Evolutionary conservation across 2,329 filamentous ascomycete genomes (phyloP).

Genomic region (Mycosphaerelloides madeirae): DNA sequence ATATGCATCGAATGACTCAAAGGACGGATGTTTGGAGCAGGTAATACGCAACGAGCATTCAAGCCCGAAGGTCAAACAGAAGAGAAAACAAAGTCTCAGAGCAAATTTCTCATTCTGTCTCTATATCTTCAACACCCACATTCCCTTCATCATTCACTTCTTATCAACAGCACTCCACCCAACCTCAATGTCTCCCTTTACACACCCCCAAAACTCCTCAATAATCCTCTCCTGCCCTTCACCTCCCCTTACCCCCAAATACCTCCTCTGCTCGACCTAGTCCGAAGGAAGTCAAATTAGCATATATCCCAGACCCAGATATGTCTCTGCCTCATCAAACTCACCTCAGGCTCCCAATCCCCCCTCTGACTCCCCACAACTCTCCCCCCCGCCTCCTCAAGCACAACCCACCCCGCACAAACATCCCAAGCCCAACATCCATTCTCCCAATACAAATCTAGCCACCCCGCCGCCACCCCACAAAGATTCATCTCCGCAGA

Average conservation of each 20-base stretch:
- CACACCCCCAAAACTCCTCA: slow-evolving; percentile 47
- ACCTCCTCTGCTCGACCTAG: slow-evolving; percentile 54
- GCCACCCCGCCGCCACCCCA: slow-evolving; percentile 62
- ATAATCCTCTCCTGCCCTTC: slow-evolving; percentile 44
- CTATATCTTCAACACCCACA: too few relatives aligned
- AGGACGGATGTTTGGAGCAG: too few relatives aligned
- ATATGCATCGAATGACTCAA: background rate
- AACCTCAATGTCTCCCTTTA: slow-evolving; percentile 44
- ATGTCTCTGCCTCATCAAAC: too few relatives aligned
- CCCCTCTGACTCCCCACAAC: slow-evolving; percentile 71
- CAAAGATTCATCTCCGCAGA: slow-evolving; percentile 73
- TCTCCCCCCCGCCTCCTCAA: slow-evolving; percentile 67
- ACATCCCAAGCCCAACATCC: slow-evolving; percentile 86
- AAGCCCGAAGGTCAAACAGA: too few relatives aligned
- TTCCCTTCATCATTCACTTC: too few relatives aligned
- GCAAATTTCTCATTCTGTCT: too few relatives aligned
- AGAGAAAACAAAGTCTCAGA: too few relatives aligned
- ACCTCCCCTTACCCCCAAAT: slow-evolving; percentile 46
- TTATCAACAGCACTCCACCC: slow-evolving; percentile 25
- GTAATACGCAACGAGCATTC: too few relatives aligned
- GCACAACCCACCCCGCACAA: slow-evolving; percentile 72
- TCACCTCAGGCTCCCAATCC: slow-evolving; percentile 57
- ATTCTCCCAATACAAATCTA: slow-evolving; percentile 77
- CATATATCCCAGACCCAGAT: too few relatives aligned
- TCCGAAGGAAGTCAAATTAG: too few relatives aligned